Evolutionary conservation across 2,329 filamentous ascomycete genomes (phyloP), one percentile per base, ranked within the genome.

Genomic region (Neoarthrinium moseri): DNA sequence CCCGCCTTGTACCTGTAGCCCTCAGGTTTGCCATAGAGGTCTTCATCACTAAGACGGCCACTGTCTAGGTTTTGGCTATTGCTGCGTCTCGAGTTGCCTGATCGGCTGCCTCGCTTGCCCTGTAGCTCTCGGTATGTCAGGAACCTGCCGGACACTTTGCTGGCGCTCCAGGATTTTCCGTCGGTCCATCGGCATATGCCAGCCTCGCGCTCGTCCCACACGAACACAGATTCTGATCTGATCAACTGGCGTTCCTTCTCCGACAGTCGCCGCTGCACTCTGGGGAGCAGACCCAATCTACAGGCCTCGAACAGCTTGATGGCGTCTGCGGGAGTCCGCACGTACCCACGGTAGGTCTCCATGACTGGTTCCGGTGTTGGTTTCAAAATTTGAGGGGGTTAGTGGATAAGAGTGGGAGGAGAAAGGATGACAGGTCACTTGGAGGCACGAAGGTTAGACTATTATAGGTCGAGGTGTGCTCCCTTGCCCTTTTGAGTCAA

Each of bases 231-330:
- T 34, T 94, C 94, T 1, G 92, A 96, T 61, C 90, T 86, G 66
- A 99, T 99, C 4, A 90, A 90, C 64, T 96, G 91, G 51, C 94
- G 83, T 71, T 99, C 94, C 71, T 97, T 97, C 69, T 99, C 94
- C 3, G 94, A 97, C 49, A 96, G 72, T 58, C 94, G 81, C 56
- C 94, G 81, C 72, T 97, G 94, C 5, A 99, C 94, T 55, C 94
- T 84, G 23, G 94, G 94, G 38, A 97, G 74, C 39, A 95, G 75
- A 45, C 94, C 94, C 36, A 96, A 77, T 53, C 92, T 81, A 68
- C 92, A 99, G 50, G 94, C 94, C 70, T 97, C 94, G 64, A 99
- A 97, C n/a, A 99, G 78, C 64, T 96, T 91, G 72, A 99, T 96
- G 57, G 94, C 94, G 70, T 99, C 94, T 60, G 84, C 86, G 30